A percentile compares a stretch with the other conserved stretches of the same genome.
These are phyloP conservation scores for Salix arbutifolia DNA, from an alignment of 345 rosid species.

Conservation along the genomic window DNA sequence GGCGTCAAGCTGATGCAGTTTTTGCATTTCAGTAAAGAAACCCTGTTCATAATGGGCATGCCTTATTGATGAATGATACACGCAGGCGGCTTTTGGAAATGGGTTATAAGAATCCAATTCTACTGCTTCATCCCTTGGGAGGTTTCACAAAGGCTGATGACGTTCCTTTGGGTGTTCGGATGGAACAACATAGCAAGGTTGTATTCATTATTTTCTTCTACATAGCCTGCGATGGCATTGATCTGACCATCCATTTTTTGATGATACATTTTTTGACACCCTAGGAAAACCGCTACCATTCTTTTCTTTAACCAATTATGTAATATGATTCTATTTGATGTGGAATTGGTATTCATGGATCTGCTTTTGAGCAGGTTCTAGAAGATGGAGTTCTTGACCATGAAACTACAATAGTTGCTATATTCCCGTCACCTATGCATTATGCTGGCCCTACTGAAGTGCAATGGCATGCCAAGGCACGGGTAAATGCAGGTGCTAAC, in stretches of 20 bases:
- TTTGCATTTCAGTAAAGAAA: conserved; percentile 94
- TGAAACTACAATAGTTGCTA: conserved; percentile 81
- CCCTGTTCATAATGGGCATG: conserved; percentile 96
- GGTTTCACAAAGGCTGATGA: conserved; percentile 94
- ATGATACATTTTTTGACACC: background rate
- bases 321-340: background rate
- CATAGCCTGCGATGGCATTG: background rate
- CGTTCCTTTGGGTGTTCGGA: conserved; percentile 88
- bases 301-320: background rate
- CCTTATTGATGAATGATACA: conserved; percentile 89
- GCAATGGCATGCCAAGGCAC: conserved; percentile 98
- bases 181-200: conserved; percentile 96
- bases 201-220: background rate
- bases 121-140: conserved; percentile 92
- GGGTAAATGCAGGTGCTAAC: conserved; percentile 94
- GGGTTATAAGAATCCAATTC: conserved; percentile 90
- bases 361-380: conserved; percentile 49
- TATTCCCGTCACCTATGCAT: conserved; percentile 97
- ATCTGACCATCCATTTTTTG: background rate
- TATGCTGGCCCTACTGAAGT: conserved; percentile 99
- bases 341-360: background rate
- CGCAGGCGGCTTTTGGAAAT: conserved; percentile 68
- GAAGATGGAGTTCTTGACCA: conserved; percentile 94
- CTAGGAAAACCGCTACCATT: background rate
- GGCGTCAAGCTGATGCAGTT: conserved; percentile 88